Evolutionary conservation across 2,329 filamentous ascomycete species (phyloP).

Genomic region (Cytospora chrysosperma): DNA sequence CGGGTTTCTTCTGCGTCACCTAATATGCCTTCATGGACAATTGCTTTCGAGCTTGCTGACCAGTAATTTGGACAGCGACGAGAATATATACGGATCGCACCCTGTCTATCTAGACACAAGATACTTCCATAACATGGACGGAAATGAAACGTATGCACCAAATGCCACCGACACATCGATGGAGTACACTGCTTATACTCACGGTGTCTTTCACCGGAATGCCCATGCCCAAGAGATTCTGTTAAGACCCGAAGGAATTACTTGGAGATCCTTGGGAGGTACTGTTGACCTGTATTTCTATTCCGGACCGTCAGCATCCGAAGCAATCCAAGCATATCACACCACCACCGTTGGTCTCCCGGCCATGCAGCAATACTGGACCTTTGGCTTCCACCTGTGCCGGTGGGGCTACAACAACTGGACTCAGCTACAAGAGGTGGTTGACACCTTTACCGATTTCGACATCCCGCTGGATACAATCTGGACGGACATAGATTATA

Average conservation of each 20-base stretch:
- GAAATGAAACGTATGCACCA: constrained; percentile 52
- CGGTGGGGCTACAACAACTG: constrained; percentile 80
- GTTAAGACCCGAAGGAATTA: constrained; percentile 62
- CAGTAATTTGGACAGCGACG: constrained; percentile 35
- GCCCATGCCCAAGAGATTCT: constrained; percentile 74
- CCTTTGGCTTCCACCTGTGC: constrained; percentile 80
- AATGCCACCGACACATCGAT: constrained; percentile 51
- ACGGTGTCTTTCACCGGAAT: constrained; percentile 77
- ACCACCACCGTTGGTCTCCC: constrained; percentile 66
- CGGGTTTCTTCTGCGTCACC: no score
- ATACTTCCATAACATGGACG: constrained; percentile 61
- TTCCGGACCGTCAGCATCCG: constrained; percentile 65
- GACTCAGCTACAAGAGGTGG: constrained; percentile 63
- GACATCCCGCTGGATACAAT: constrained; percentile 71
- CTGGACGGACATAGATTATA: constrained; percentile 74
- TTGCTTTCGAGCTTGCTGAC: background rate
- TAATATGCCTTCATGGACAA: background rate
- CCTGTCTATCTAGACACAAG: constrained; percentile 79
- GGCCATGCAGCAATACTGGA: constrained; percentile 78
- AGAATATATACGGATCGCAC: constrained; percentile 74
- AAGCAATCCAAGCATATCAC: constrained; percentile 71
- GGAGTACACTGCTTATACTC: constrained; percentile 65
- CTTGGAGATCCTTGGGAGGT: constrained; percentile 73
- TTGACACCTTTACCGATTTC: constrained; percentile 63
- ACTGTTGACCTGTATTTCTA: constrained; percentile 79